Percentiles rank a stretch among this genome's conserved stretches.
phyloP scores from a whole-genome alignment of 1,139 yeast species.

The Spathaspora jeffriesii region DNA sequence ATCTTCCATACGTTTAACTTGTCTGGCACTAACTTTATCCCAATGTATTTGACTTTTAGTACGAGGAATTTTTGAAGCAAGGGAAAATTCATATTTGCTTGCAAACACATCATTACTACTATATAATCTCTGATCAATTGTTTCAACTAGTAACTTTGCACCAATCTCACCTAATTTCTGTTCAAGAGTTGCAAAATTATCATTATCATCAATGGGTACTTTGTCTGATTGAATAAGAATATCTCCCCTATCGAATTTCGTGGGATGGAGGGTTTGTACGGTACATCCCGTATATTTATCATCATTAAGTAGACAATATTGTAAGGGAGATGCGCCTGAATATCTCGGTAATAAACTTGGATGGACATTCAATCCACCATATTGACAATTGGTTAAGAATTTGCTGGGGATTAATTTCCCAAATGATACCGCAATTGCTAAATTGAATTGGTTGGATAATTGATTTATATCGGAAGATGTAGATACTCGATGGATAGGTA shows the following conservation, averaged over 20 bases:
- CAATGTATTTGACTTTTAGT: slow-evolving; percentile 47
- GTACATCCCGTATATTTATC: slow-evolving; percentile 79
- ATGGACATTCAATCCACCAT: slow-evolving; percentile 87
- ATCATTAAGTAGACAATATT: slow-evolving; percentile 68
- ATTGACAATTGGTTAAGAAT: slow-evolving; percentile 48
- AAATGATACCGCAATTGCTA: slow-evolving; percentile 88
- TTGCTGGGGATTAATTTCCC: slow-evolving; percentile 74
- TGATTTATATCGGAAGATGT: slow-evolving; percentile 50
- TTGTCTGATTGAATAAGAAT: slow-evolving; percentile 60
- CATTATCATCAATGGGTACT: slow-evolving; percentile 36
- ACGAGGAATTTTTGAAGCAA: slow-evolving; percentile 58
- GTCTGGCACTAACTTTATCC: slow-evolving; percentile 32
- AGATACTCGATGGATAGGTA: slow-evolving; percentile 61
- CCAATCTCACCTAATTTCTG: slow-evolving; percentile 58
- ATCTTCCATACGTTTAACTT: slow-evolving; percentile 45
- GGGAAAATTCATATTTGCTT: slow-evolving; percentile 39
- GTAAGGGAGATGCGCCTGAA: slow-evolving; percentile 92
- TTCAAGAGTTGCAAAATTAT: slow-evolving; percentile 44
- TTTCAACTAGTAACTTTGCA: slow-evolving; percentile 53
- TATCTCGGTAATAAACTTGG: slow-evolving; percentile 86
- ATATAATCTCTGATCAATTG: slow-evolving; percentile 32
- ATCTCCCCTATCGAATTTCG: slow-evolving; percentile 79
- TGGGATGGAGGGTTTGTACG: slow-evolving; percentile 87
- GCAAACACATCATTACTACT: slow-evolving; percentile 6
- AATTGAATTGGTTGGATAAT: slow-evolving; percentile 38